phyloP scores from a whole-genome alignment of 352 stramenopile genomes.

The Poterioochromonas sp. region DNA sequence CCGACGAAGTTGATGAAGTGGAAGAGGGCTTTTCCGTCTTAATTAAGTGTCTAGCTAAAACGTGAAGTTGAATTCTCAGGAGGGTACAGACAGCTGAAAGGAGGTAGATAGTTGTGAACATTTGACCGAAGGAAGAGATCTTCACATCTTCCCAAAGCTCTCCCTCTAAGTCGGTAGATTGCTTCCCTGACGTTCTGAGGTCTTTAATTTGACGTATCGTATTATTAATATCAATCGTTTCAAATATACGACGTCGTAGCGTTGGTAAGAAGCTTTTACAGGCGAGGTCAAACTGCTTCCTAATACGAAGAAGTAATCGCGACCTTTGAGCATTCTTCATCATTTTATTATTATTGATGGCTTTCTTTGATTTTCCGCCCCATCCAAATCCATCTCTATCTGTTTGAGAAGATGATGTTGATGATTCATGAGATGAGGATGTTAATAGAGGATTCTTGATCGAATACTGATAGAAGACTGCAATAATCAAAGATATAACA shows the following conservation, averaged over 20 bases:
- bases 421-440: too few species aligned
- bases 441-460: too few species aligned
- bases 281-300: slow-evolving; percentile 4
- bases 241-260: neutral
- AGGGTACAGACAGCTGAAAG: neutral
- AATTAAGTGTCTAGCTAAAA: neutral
- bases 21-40: neutral
- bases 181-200: neutral
- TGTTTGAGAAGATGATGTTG: too few species aligned
- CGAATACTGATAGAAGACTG: too few species aligned
- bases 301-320: slow-evolving; percentile 6
- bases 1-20: neutral
- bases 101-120: neutral
- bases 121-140: neutral
- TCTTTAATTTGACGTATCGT: neutral
- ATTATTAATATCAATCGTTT: neutral
- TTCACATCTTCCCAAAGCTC: neutral
- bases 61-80: neutral
- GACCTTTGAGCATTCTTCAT: too few species aligned
- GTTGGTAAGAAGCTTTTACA: neutral
- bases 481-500: too few species aligned
- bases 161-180: neutral
- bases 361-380: too few species aligned
- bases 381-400: too few species aligned
- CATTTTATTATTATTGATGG: too few species aligned